phyloP scores from a whole-genome alignment of 768 basidiomycete species.

The Stropharia rugosoannulata region DNA sequence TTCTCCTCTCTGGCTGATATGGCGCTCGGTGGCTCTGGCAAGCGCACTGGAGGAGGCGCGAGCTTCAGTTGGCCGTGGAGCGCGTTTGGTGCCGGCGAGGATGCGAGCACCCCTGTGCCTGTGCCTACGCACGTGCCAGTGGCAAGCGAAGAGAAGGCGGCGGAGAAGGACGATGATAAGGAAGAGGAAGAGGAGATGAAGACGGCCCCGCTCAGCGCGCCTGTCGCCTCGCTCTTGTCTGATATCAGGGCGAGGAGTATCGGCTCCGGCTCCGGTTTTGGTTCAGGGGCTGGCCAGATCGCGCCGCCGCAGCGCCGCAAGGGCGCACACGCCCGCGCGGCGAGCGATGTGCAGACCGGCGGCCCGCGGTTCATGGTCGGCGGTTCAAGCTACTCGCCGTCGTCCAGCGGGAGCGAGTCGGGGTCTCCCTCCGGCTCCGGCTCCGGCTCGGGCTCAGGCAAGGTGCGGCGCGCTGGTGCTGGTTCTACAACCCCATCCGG shows the following conservation, averaged over 20 bases:
- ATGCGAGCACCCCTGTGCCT: not conserved
- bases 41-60: not conserved
- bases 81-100: slow-evolving; percentile 9
- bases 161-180: not conserved
- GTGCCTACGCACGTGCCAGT: no score
- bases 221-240: slow-evolving; percentile 12
- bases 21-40: not conserved
- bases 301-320: slow-evolving; percentile 8
- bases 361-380: not conserved
- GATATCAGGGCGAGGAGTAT: slow-evolving; percentile 26
- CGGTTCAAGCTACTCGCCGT: not conserved
- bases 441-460: not conserved
- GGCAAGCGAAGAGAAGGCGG: not conserved
- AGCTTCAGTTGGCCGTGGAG: slow-evolving; percentile 22
- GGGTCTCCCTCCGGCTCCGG: not conserved
- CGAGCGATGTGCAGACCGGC: no score
- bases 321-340: not conserved
- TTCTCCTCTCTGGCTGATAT: slow-evolving; percentile 24
- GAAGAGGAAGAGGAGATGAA: not conserved
- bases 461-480: not conserved
- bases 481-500: no score
- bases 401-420: slow-evolving; percentile 3
- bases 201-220: not conserved
- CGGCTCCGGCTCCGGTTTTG: not conserved
- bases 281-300: slow-evolving; percentile 1